These are phyloP conservation scores for Ophiostoma pallidulum DNA, from an alignment of 2,329 filamentous ascomycete genomes.

Conservation along the genomic window DNA sequence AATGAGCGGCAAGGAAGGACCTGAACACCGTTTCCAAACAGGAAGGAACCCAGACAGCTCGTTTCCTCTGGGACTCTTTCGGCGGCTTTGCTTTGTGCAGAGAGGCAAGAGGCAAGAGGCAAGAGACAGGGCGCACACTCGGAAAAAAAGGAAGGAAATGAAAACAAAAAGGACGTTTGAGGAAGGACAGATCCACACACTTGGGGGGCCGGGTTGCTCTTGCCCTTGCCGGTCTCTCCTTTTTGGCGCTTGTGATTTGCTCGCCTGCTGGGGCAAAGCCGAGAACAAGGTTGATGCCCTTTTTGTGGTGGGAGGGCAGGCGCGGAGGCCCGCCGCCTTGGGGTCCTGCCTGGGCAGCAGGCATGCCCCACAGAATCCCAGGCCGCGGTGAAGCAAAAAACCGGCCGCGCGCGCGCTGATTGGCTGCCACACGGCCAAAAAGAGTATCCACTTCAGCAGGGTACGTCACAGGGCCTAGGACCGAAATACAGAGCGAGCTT, in stretches of 20 bases:
- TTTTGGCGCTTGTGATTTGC: slow-evolving; percentile 9
- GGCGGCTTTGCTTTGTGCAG: too few species aligned
- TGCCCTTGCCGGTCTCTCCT: slow-evolving; percentile 2
- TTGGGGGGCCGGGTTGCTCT: not conserved
- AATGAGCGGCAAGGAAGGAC: not conserved
- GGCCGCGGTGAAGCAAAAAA: not conserved
- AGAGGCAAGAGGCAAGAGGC: not conserved
- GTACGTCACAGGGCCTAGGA: slow-evolving; percentile 9
- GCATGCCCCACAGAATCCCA: too few species aligned
- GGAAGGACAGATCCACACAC: slow-evolving; percentile 4
- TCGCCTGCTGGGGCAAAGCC: not conserved
- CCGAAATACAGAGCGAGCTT: too few species aligned
- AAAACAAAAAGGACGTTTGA: not conserved
- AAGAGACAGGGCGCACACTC: not conserved
- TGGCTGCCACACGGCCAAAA: not conserved
- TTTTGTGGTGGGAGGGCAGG: not conserved
- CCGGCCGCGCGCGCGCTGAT: not conserved
- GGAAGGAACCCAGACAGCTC: not conserved
- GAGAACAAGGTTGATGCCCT: slow-evolving; percentile 7
- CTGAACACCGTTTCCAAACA: not conserved
- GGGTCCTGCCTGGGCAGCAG: slow-evolving; percentile 1
- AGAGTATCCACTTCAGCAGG: not conserved
- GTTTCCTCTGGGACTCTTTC: too few species aligned
- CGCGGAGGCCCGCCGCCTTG: too few species aligned
- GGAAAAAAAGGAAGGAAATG: not conserved